Conservation (phyloP, 2,329 filamentous ascomycete genomes). For the Aureobasidium mangrovei region DNA sequence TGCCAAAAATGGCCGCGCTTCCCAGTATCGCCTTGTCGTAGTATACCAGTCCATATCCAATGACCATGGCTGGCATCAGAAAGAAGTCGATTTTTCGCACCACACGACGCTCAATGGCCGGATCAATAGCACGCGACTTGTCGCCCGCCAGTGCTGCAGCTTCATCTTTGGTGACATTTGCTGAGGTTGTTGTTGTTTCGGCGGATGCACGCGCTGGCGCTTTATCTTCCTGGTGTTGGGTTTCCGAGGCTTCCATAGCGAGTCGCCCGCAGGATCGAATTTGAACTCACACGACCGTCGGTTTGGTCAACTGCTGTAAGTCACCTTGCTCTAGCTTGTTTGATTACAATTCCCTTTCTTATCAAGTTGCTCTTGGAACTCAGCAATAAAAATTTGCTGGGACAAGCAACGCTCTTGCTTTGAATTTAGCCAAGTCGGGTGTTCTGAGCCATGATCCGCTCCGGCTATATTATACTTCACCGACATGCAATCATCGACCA, state of each 20-base stretch:
- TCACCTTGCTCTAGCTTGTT: no score
- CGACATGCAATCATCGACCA: no score
- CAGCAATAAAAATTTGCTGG: no score
- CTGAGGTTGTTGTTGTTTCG: background rate
- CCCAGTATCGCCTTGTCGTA: conserved; percentile 67
- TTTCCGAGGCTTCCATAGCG: background rate
- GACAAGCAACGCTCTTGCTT: no score
- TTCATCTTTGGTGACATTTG: conserved; percentile 40
- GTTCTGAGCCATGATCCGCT: no score
- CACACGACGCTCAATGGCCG: conserved; percentile 46
- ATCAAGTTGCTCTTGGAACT: no score
- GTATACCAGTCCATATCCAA: conserved; percentile 59
- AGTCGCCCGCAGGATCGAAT: background rate
- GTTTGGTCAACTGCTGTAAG: no score
- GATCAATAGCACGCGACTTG: conserved; percentile 46
- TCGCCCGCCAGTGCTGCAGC: conserved; percentile 54
- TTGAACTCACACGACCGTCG: background rate
- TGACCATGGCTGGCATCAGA: conserved; percentile 57
- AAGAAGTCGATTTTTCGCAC: conserved; percentile 59
- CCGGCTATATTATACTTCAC: no score
- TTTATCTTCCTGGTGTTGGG: background rate
- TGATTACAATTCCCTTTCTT: no score
- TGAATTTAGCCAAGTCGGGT: no score
- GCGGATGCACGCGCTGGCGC: background rate
- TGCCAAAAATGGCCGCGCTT: conserved; percentile 63